Evolutionary conservation across 176 grass and related monocot species (phyloP).

Genomic region (Aegilops tauschii): DNA sequence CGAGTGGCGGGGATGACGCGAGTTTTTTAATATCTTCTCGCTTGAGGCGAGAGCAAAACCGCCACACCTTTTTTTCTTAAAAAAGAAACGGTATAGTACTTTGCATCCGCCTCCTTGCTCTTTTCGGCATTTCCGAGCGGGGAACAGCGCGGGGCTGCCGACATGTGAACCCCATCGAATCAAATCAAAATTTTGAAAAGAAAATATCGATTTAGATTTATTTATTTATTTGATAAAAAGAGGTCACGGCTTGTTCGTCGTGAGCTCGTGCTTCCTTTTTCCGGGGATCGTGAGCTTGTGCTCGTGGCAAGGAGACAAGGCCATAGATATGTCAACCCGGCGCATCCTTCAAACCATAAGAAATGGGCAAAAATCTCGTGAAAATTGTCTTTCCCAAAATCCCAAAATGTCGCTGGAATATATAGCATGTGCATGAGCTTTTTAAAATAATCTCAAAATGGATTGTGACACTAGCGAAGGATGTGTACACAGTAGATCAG

Average conservation of each 20-base stretch:
- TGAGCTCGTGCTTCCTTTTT: neutral
- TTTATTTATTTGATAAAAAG: neutral
- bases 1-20: slow-evolving; percentile 1
- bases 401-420: neutral
- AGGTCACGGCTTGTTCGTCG: too few species aligned
- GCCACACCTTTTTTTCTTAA: neutral
- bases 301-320: neutral
- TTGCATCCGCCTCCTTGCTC: neutral
- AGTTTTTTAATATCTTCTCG: slow-evolving; percentile 22
- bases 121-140: neutral
- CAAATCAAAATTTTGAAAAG: neutral
- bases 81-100: too few species aligned
- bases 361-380: neutral
- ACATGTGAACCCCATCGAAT: neutral
- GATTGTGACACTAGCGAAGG: too few species aligned
- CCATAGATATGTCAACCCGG: neutral
- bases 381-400: neutral
- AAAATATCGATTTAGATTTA: too few species aligned
- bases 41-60: neutral
- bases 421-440: too few species aligned
- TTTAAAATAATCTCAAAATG: too few species aligned
- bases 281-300: neutral
- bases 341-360: neutral
- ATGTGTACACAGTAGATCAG: too few species aligned
- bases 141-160: neutral